phyloP scores from a whole-genome alignment of 768 basidiomycete genomes.

The Termitomyces sp. region DNA sequence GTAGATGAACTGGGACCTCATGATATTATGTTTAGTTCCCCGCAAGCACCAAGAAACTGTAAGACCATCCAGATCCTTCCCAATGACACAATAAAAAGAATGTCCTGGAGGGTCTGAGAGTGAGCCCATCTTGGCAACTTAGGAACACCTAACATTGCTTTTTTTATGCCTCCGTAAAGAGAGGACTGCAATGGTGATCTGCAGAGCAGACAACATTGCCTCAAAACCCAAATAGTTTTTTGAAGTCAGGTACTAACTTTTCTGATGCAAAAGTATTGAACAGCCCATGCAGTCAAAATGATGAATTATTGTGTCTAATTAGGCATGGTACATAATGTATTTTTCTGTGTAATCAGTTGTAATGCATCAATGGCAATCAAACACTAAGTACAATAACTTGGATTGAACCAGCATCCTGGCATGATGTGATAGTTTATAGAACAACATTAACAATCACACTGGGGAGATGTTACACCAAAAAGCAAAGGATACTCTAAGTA shows the following conservation, averaged over 20 bases:
- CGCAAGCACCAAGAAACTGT: constrained; percentile 12
- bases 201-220: background rate
- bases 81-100: constrained; percentile 12
- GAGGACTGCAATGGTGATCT: background rate
- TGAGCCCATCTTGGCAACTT: constrained; percentile 15
- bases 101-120: constrained; percentile 18
- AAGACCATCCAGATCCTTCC: constrained; percentile 18
- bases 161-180: background rate
- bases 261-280: background rate
- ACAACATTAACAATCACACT: no score
- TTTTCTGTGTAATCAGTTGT: background rate
- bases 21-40: constrained; percentile 18
- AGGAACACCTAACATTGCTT: constrained; percentile 10
- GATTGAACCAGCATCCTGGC: background rate
- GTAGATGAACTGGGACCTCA: background rate
- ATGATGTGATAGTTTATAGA: no score
- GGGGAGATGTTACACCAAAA: no score
- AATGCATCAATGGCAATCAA: no score
- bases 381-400: no score
- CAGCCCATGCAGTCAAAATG: no score
- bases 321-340: no score
- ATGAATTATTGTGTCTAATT: no score
- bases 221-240: constrained; percentile 6
- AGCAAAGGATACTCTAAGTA: no score
- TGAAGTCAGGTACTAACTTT: background rate